Conservation (phyloP, 805 yeast species). For the Starmera quercuum region DNA sequence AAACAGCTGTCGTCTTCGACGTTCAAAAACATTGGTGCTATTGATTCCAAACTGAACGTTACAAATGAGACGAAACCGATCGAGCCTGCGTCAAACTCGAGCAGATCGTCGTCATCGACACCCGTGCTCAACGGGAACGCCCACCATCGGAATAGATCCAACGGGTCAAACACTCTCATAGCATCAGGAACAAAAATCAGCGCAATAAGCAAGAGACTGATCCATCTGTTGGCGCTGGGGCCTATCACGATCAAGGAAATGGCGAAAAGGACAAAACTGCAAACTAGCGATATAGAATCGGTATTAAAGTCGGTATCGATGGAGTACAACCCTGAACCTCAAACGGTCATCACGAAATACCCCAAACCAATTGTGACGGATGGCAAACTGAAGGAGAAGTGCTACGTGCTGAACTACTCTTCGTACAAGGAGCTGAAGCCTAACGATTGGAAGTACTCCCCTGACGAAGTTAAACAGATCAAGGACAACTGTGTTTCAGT, state of each 20-base stretch:
- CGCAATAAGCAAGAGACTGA: slow-evolving; percentile 25
- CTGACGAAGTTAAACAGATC: slow-evolving; percentile 4
- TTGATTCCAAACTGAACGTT: slow-evolving; percentile 7
- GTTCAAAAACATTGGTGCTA: slow-evolving; percentile 14
- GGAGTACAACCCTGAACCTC: slow-evolving; percentile 20
- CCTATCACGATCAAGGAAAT: slow-evolving; percentile 30
- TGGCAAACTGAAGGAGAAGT: slow-evolving; percentile 19
- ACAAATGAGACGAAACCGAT: slow-evolving; percentile 3
- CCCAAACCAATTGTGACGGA: slow-evolving; percentile 19
- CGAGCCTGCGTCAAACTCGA: too few species aligned
- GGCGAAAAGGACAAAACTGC: slow-evolving; percentile 20
- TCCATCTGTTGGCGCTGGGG: slow-evolving; percentile 41
- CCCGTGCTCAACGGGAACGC: too few species aligned
- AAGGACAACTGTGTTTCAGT: slow-evolving; percentile 10
- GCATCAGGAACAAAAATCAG: slow-evolving; percentile 14
- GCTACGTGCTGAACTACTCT: slow-evolving; percentile 28
- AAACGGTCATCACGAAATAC: slow-evolving; percentile 20
- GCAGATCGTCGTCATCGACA: too few species aligned
- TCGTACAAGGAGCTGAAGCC: slow-evolving; percentile 22
- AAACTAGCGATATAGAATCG: slow-evolving; percentile 19
- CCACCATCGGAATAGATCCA: too few species aligned
- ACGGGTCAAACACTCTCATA: neutral
- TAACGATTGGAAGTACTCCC: slow-evolving; percentile 4
- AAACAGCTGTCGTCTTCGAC: slow-evolving; percentile 15
- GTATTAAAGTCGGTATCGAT: slow-evolving; percentile 20